Percentiles rank a stretch among this genome's conserved stretches.
Conservation (phyloP, 148 eudicot genomes). For the Bassia scoparia region DNA sequence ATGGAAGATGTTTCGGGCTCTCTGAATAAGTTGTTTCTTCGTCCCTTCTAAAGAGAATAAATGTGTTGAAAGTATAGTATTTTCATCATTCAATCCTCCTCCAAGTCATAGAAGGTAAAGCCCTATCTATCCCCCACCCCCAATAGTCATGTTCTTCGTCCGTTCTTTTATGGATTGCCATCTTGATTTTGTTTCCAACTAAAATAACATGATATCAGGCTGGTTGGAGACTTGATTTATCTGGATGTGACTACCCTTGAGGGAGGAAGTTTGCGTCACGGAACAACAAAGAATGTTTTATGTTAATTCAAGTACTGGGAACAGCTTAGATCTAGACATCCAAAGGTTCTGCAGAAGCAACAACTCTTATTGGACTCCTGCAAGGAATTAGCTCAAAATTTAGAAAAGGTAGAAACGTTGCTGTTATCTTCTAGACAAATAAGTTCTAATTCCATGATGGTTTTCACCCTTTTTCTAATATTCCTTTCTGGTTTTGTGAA, state of each 20-base stretch:
- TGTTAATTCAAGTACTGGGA: conserved; percentile 69
- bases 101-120: conserved; percentile 89
- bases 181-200: conserved; percentile 7
- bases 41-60: conserved; percentile 68
- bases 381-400: conserved; percentile 90
- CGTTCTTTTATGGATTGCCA: background rate
- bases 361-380: conserved; percentile 83
- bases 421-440: background rate
- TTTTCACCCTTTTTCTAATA: background rate
- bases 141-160: background rate
- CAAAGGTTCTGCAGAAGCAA: conserved; percentile 67
- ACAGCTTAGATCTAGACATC: conserved; percentile 62
- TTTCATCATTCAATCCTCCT: conserved; percentile 95
- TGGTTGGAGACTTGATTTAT: conserved; percentile 93
- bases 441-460: background rate
- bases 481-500: conserved; percentile 27
- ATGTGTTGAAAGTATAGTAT: conserved; percentile 78
- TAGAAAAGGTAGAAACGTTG: conserved; percentile 65
- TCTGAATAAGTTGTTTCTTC: conserved; percentile 52
- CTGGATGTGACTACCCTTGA: conserved; percentile 84
- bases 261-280: conserved; percentile 72
- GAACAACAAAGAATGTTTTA: conserved; percentile 79
- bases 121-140: no score
- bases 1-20: conserved; percentile 81
- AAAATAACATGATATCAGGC: conserved; percentile 45